These are phyloP conservation scores for Fonsecaea pugnacius DNA, from an alignment of 2,329 filamentous ascomycete genomes.

Conservation along the genomic window DNA sequence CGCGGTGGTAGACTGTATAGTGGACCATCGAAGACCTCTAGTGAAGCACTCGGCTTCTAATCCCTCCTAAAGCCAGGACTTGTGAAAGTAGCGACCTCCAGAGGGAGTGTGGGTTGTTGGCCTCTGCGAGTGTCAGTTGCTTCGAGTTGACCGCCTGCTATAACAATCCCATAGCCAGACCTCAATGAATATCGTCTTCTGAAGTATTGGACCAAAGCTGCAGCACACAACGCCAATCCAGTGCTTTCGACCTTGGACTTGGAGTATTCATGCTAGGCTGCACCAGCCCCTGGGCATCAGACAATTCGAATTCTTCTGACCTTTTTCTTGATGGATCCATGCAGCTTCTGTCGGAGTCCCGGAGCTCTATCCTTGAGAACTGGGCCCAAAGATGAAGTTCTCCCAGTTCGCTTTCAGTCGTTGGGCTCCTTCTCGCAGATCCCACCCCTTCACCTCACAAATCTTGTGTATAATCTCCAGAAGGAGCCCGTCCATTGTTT, in stretches of 20 bases:
- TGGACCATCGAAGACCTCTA: not conserved
- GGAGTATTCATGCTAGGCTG: not conserved
- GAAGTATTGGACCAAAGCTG: not conserved
- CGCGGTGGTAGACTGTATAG: not conserved
- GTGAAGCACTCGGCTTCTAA: not conserved
- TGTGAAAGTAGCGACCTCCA: not conserved
- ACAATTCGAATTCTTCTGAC: not conserved
- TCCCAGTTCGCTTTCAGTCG: constrained; percentile 75
- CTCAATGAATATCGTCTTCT: not conserved
- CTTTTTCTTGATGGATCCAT: not conserved
- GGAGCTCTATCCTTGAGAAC: not conserved
- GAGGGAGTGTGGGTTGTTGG: not conserved
- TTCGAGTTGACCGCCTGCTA: not conserved
- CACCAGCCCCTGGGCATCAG: not conserved
- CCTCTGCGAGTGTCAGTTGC: not conserved
- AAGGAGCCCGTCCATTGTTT: constrained; percentile 75
- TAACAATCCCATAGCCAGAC: not conserved
- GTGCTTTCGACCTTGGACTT: too few relatives aligned
- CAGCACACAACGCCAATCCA: too few relatives aligned
- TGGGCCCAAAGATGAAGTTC: constrained; percentile 70
- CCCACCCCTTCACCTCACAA: constrained; percentile 79
- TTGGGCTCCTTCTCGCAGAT: constrained; percentile 69
- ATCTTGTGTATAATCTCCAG: constrained; percentile 77
- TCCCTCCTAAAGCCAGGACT: not conserved
- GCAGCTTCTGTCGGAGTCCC: not conserved